Base-by-base conservation (phyloP, 139 green algal species). In the Pycnococcus provasolii region DNA sequence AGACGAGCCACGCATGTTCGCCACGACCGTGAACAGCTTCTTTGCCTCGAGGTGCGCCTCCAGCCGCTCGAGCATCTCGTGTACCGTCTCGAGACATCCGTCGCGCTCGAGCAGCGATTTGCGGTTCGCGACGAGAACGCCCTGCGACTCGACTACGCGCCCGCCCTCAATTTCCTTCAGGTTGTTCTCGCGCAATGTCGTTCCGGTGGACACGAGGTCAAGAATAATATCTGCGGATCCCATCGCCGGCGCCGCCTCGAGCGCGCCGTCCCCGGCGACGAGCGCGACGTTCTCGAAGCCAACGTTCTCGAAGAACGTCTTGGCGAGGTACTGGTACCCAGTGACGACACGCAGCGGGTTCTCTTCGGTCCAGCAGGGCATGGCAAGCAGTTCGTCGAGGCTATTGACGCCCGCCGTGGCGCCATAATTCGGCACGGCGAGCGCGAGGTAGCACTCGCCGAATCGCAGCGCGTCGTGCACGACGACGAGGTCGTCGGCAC, bases 131-230 rank as follows among this genome's bases (percentile, higher is more conserved):
- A 97, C 87, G 45, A 97, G 78, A 15, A 86, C 77, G 4, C 87
- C 89, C 78, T 96, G 67, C 7, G n/a, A 54, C 41, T 92, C 68
- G 44, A 97, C 62, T 52, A 97, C 88, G 26, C 50, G 75, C 43
- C 83, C 91, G 54, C 89, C 89, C 53, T 86, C 70, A 45, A 78
- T 64, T 68, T 95, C 77, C 72, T 89, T 91, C 57, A 98, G 79
- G 79, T 97, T 97, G 83, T 98, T 98, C 76, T 98, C 92, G 51
- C 91, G 84, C 62, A 98, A 79, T 1, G 92, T 98, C 0, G 95
- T 89, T 8, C 92, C 91, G 37, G 85, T 91, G 73, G 76, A 88
- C 3, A 85, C 71, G 48, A 97, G 85, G 74, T 98, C 92, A 42
- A 97, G 82, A 64, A 97, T 97, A 63, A 96, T 96, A 80, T 98